Evolutionary conservation across 495 filamentous ascomycete species (phyloP), one percentile per base, ranked within the genome.

Genomic region (Paragyromitra xinjiangensis): DNA sequence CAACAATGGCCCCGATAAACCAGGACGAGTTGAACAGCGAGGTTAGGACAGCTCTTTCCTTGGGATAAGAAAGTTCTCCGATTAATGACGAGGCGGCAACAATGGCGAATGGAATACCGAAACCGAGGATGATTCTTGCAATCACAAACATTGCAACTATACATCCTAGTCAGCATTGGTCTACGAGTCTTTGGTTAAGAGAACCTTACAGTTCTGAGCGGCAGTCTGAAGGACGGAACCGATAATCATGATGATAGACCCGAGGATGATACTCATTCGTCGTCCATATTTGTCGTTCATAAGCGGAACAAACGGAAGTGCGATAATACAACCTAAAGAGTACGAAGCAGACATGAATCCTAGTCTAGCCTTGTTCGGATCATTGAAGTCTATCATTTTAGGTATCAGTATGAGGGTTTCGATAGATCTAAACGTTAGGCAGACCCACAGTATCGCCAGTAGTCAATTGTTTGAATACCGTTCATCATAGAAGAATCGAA

Each of bases 401-500:
- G 39, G 45, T 11, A 16, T 79, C 51, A 70, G 64, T 3, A 11
- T 19, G 1, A 55, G 12, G 42, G 19, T 14, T 19, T 42, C 34
- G 16, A 34, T 55, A 29, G 14, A 0, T 1, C 63, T 9, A 8
- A 50, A 64, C 37, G 2, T 19, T 11, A 19, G 40, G n/a, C 5
- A 24, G 55, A 83, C 86, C 45, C 75, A 89, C 89, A 91, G 8
- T 81, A 75, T 63, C 87, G 85, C 89, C 88, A 92, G 6, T 84
- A 83, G 7, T 84, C 82, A 19, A 91, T 87, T 40, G 89, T 87
- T 82, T 92, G 90, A 3, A 92, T 86, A 1, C 88, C 88, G 73
- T 92, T 92, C 84, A 92, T 91, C 81, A 92, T 89, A 75, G 90
- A 89, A 7, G 88, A 90, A 82, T 92, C 90, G 80, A 92, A 92